Evolutionary conservation across 202 grass and related monocot species (phyloP).

Genomic region (Dendrocalamus latiflorus): DNA sequence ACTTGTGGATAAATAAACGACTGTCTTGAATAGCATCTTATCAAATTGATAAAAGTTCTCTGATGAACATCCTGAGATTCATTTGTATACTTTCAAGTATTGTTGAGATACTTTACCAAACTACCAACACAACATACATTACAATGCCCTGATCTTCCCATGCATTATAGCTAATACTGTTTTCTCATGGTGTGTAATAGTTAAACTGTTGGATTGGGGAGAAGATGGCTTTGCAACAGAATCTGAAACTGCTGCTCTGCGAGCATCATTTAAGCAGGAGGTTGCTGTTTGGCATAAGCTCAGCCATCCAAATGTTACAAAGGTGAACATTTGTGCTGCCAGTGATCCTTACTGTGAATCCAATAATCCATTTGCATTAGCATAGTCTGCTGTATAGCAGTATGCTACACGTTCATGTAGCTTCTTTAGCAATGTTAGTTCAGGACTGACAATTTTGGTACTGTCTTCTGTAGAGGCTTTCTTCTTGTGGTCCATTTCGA

Average conservation of each 20-base stretch:
- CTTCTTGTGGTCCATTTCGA: neutral
- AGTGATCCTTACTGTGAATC: neutral
- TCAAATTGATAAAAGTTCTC: neutral
- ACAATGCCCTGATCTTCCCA: neutral
- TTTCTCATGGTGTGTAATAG: conserved; percentile 24
- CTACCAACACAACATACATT: neutral
- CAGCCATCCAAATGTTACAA: conserved; percentile 72
- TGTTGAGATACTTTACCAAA: neutral
- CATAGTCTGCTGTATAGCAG: neutral
- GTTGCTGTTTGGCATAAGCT: conserved; percentile 85
- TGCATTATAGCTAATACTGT: neutral
- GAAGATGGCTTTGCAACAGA: conserved; percentile 62
- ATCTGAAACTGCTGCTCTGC: conserved; percentile 41
- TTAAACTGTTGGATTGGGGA: conserved; percentile 88
- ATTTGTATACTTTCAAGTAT: neutral
- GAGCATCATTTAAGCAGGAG: conserved; percentile 71
- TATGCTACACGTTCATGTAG: neutral
- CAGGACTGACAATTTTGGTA: neutral
- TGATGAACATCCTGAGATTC: neutral
- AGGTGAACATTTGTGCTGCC: conserved; percentile 40
- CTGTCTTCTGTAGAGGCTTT: neutral
- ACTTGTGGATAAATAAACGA: neutral
- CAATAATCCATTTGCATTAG: neutral
- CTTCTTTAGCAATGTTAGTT: neutral
- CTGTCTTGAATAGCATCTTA: neutral